Base-by-base conservation (phyloP, 305 asterid genomes). In the Galium porrigens region DNA sequence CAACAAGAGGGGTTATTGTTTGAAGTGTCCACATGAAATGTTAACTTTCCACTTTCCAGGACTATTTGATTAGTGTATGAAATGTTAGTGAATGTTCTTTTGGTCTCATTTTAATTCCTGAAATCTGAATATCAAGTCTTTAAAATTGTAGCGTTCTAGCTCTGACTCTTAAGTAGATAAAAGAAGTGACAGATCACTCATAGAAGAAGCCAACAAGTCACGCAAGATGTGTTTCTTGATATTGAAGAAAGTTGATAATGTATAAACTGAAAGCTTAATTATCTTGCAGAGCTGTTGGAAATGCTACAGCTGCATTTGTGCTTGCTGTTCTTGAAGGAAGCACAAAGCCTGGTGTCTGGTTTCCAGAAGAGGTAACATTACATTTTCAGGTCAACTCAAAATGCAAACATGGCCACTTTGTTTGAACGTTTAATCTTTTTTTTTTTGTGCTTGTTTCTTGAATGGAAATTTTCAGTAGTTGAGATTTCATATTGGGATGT, bases 291-390 rank as follows among this genome's bases (percentile, higher is more conserved):
- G 85, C 95, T 41, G 95, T 89, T 18, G 95, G 88, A 68, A 56
- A 68, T 54, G 78, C 95, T 37, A 76, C 84, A 53, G 85, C 90
- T 65, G 85, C 95, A 71, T 85, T 84, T 78, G 85, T 55, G 39
- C 84, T 88, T 72, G 90, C 95, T 17, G 80, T 86, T 69, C 92
- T 85, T 37, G 96, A 88, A 77, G 95, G 95, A 65, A 84, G 76
- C 83, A 86, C 95, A 56, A 78, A 81, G 56, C 89, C 95, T 6
- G 94, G 95, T 34, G 95, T 88, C 72, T 83, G 95, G 95, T 91
- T 91, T 64, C 88, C 88, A 0, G 95, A 85, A 79, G 95, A 85
- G 96, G 95, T 88, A 14, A 68, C 64, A 58, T 36, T 36, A 41
- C 46, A 41, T 41, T 41, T 41, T 2, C 3, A 10, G 46, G 14